Conservation (phyloP, 176 grass and related monocot genomes). For the Rhynchospora pubera region DNA sequence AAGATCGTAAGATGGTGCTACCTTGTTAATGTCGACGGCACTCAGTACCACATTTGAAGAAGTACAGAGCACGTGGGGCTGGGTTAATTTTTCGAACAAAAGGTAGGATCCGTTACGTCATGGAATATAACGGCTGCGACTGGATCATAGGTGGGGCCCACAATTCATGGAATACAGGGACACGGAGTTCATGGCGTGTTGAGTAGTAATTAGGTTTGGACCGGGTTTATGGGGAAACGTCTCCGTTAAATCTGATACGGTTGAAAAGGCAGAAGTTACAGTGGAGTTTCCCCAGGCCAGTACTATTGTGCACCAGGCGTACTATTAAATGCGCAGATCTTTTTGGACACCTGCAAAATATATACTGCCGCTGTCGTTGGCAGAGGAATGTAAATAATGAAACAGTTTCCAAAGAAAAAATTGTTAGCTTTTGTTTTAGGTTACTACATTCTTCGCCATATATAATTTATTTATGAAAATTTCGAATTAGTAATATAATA, state of each 20-base stretch:
- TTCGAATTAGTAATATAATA: no score
- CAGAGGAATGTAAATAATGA: no score
- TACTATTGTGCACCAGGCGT: background rate
- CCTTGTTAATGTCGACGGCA: background rate
- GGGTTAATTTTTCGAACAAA: slow-evolving; percentile 20
- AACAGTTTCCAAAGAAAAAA: no score
- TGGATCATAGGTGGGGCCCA: background rate
- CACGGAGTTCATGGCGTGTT: background rate
- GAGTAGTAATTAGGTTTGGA: background rate
- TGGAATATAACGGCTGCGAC: background rate
- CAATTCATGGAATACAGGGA: background rate
- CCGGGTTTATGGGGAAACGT: background rate
- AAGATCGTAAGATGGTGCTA: background rate
- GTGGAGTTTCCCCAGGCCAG: background rate
- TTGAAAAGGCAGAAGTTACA: background rate
- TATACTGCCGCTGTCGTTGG: no score
- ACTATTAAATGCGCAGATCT: background rate
- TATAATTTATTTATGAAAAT: no score
- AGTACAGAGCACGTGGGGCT: slow-evolving; percentile 19
- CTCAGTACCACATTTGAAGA: background rate
- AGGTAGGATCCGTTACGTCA: slow-evolving; percentile 7
- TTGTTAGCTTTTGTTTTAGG: no score
- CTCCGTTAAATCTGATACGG: background rate
- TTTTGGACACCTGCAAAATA: background rate
- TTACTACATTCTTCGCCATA: no score